Percentiles rank a stretch among this genome's conserved stretches.
These are phyloP conservation scores for Drechslera avenae DNA, from an alignment of 2,329 filamentous ascomycete species.

Conservation along the genomic window DNA sequence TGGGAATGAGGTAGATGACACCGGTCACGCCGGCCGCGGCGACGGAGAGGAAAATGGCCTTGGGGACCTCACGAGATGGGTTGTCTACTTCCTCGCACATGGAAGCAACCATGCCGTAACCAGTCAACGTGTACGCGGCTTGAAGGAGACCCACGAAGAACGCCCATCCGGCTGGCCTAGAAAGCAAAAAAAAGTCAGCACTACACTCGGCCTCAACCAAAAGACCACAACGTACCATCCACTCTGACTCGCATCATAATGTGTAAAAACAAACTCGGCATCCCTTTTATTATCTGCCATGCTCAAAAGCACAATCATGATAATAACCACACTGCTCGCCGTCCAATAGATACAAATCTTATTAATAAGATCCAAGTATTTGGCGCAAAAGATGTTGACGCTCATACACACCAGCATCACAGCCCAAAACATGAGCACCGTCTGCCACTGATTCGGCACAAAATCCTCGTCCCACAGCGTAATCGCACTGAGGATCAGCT, in stretches of 20 bases:
- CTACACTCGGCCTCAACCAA: neutral
- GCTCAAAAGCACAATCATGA: slow-evolving; percentile 66
- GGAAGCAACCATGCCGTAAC: slow-evolving; percentile 72
- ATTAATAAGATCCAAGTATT: slow-evolving; percentile 70
- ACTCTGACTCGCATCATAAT: slow-evolving; percentile 69
- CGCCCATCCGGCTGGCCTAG: slow-evolving; percentile 68
- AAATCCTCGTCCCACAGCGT: slow-evolving; percentile 73
- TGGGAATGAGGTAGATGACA: slow-evolving; percentile 70
- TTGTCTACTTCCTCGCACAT: slow-evolving; percentile 77
- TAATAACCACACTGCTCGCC: slow-evolving; percentile 67
- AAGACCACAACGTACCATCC: slow-evolving; percentile 60
- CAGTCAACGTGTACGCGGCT: slow-evolving; percentile 65
- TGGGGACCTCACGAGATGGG: slow-evolving; percentile 70
- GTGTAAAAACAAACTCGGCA: slow-evolving; percentile 68
- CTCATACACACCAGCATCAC: slow-evolving; percentile 68
- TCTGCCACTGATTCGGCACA: slow-evolving; percentile 70
- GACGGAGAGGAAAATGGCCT: slow-evolving; percentile 72
- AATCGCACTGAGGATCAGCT: slow-evolving; percentile 68
- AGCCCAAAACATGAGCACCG: slow-evolving; percentile 73
- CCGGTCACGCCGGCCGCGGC: slow-evolving; percentile 70
- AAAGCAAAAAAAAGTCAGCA: neutral
- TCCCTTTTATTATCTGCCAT: slow-evolving; percentile 64
- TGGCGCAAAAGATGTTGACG: slow-evolving; percentile 68
- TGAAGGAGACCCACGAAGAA: slow-evolving; percentile 75
- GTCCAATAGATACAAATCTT: slow-evolving; percentile 78